phyloP scores from a whole-genome alignment of 225 moss, liverwort and hornwort species.

The Bryoerythrophyllum caledonicum region DNA sequence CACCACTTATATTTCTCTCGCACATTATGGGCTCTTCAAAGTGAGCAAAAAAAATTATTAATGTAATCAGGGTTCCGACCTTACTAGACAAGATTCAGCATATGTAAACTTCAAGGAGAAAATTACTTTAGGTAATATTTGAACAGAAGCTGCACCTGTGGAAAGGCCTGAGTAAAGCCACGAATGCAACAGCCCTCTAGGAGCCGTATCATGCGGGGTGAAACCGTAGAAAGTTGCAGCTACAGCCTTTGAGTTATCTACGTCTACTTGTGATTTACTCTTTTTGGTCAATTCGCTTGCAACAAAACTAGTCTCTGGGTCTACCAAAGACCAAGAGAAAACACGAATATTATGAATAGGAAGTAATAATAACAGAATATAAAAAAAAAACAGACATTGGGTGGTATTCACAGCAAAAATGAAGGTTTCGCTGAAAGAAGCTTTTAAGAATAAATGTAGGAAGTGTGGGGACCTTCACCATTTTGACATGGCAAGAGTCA shows the following conservation, averaged over 20 bases:
- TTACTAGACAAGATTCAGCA: not conserved
- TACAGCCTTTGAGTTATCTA: conserved; percentile 41
- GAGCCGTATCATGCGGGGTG: conserved; percentile 29
- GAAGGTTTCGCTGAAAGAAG: too few species aligned
- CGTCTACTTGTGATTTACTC: conserved; percentile 22
- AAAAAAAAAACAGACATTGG: not conserved
- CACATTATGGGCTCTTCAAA: conserved; percentile 43
- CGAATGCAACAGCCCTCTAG: conserved; percentile 38
- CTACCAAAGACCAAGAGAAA: conserved; percentile 25
- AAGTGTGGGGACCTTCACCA: too few species aligned
- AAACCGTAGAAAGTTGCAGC: conserved; percentile 28
- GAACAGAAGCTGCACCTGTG: conserved; percentile 44
- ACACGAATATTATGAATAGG: conserved; percentile 7
- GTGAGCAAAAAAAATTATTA: conserved; percentile 41
- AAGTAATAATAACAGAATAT: not conserved
- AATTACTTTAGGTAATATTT: not conserved
- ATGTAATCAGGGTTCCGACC: not conserved
- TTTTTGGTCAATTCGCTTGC: conserved; percentile 29
- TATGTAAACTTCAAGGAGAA: not conserved
- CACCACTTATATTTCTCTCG: conserved; percentile 39
- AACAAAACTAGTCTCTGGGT: conserved; percentile 35
- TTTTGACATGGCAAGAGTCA: too few species aligned
- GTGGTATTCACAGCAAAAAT: too few species aligned
- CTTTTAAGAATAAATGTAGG: too few species aligned
- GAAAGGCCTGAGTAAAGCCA: conserved; percentile 50